Evolutionary conservation across 257 asterid genomes (phyloP), one percentile per base, ranked within the genome.

Genomic region (Solanum virginianum): DNA sequence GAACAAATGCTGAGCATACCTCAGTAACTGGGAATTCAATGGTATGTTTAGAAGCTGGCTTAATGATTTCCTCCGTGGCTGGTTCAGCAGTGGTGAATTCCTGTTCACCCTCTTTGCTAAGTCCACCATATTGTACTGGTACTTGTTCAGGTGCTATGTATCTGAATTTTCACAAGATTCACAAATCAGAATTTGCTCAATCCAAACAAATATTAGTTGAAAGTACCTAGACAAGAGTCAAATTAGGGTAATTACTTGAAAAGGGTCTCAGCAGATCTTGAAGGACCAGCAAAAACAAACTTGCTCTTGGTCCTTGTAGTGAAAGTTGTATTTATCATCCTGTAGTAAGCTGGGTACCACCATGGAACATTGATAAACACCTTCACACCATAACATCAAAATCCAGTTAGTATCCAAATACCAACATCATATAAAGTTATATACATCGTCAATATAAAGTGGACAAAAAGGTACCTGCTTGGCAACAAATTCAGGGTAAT

Each of bases 261-360:
- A 80, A 96, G 97, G 54, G 97, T 93, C 86, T 93, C 98, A n/a
- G 98, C 82, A 87, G 98, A 93, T 83, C 87, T 92, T 54, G 98
- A 89, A 83, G 97, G 97, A 81, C 97, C 98, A 69, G 98, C 96
- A 90, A 96, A 96, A n/a, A 91, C 98, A 90, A 96, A 96, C 93
- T 96, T 96, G 99, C 99, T 96, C 92, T 94, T 96, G 85, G 99
- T 96, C 85, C 99, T 92, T 69, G 91, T 96, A 16, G 98, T 95
- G 88, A 95, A 86, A 92, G 95, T 91, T 39, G 98, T 97, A 77
- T 93, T 94, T 83, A 96, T 93, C 98, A 96, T 90, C 83, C 93
- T 94, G 80, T 95, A 93, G 93, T 90, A 96, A 29, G 99, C 98
- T 92, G 93, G 91, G 86, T 94, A 93, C 98, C 99, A 96, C 99